Base-by-base conservation (phyloP, 129 eudicot genomes). In the Saussurea involucrata region DNA sequence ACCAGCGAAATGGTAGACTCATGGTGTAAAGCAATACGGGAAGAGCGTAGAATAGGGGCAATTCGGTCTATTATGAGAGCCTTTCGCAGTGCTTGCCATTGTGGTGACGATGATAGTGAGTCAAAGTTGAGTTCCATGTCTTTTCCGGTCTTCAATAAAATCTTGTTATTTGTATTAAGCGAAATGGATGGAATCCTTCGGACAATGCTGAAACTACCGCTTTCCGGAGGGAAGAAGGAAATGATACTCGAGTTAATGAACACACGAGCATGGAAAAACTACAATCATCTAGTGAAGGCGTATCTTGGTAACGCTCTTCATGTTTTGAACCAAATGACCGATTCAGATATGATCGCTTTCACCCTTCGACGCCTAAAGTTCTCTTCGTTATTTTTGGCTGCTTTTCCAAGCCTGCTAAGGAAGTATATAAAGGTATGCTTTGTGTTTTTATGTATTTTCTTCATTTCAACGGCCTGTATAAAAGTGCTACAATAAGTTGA, bases 261-360 rank as follows among this genome's bases (percentile, higher is more conserved):
- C 68, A 90, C 88, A 8, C 87, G 83, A 63, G 88, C 80, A 46
- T 95, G 99, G 99, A 95, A 90, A 86, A 92, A 85, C 64, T 81
- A 95, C 87, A 88, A 84, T 55, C 89, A 90, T 81, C 68, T 95
- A 85, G 99, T 92, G 57, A 92, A 95, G 79, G 88, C 91, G 40
- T 92, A 92, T 81, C 97, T 95, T 74, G 97, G 97, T 66, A 95
- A 95, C 76, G 86, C 96, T 37, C 79, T 95, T 24, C 99, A 95
- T 82, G 95, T 90, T 58, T 65, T 95, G 81, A 95, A 92, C 81
- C 97, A 92, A 83, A 95, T 92, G 99, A 95, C 99, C 0, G 97
- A 95, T 67, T 75, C 88, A 0, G 85, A 95, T 76, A 90, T 88
- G 97, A 90, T 95, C 57, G 87, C 96, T 10, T 92, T 95, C 76